A percentile compares a stretch with the other conserved stretches of the same genome.
phyloP scores from a whole-genome alignment of 2,329 filamentous ascomycete species.

The Tolypocladium tundrense region DNA sequence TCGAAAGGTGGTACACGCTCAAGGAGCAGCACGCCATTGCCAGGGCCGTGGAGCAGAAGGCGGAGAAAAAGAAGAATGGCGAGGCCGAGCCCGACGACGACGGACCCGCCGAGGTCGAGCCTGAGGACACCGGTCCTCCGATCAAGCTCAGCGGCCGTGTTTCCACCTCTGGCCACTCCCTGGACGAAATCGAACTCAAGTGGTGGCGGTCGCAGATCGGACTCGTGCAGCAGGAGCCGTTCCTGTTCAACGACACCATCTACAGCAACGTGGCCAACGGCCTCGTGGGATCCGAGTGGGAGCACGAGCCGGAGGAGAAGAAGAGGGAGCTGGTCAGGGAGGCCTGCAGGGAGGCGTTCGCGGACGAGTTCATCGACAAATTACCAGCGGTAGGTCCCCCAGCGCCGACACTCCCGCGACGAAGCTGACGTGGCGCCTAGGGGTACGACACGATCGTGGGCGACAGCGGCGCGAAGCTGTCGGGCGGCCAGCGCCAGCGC shows the following conservation, averaged over 20 bases:
- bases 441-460: slow-evolving; percentile 67
- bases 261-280: slow-evolving; percentile 53
- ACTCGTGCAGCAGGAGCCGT: slow-evolving; percentile 58
- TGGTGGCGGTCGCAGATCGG: slow-evolving; percentile 55
- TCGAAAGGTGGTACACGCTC: slow-evolving; percentile 63
- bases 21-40: slow-evolving; percentile 41
- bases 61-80: slow-evolving; percentile 28
- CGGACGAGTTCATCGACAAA: slow-evolving; percentile 56
- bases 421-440: slow-evolving; percentile 20
- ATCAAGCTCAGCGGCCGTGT: slow-evolving; percentile 38
- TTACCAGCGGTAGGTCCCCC: slow-evolving; percentile 39
- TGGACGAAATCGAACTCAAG: slow-evolving; percentile 50
- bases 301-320: slow-evolving; percentile 40
- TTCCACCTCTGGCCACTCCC: slow-evolving; percentile 38
- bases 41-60: slow-evolving; percentile 37
- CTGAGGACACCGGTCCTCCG: slow-evolving; percentile 28
- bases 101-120: slow-evolving; percentile 17
- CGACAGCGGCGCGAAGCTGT: slow-evolving; percentile 67
- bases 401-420: neutral
- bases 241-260: slow-evolving; percentile 57
- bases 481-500: slow-evolving; percentile 78
- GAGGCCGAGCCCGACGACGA: slow-evolving; percentile 17
- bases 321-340: slow-evolving; percentile 51
- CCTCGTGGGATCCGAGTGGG: slow-evolving; percentile 40
- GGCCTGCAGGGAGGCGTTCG: slow-evolving; percentile 58